Percentiles rank a stretch among this genome's conserved stretches.
Conservation (phyloP, 2,329 filamentous ascomycete species). For the Xylaria sp. region DNA sequence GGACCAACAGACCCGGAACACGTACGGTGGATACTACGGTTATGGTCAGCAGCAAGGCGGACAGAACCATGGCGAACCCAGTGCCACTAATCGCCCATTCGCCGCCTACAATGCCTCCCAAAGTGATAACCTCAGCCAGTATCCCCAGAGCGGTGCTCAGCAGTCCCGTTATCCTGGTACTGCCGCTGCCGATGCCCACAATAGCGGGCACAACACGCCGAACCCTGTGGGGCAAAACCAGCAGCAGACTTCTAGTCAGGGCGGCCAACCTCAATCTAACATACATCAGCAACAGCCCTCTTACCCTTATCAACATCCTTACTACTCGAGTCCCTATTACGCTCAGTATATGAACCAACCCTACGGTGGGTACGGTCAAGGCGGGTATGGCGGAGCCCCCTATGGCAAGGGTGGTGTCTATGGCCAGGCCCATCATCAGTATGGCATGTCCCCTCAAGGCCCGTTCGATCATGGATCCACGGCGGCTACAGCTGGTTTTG, state of each 20-base stretch:
- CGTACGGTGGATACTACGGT: slow-evolving; percentile 81
- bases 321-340: slow-evolving; percentile 72
- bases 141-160: slow-evolving; percentile 79
- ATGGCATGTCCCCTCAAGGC: slow-evolving; percentile 66
- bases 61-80: slow-evolving; percentile 78
- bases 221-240: slow-evolving; percentile 75
- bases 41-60: slow-evolving; percentile 65
- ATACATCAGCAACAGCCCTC: slow-evolving; percentile 50
- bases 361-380: slow-evolving; percentile 63
- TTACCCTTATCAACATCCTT: slow-evolving; percentile 53
- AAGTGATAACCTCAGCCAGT: slow-evolving; percentile 73
- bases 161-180: slow-evolving; percentile 69
- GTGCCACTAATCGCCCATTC: slow-evolving; percentile 79
- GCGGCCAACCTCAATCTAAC: slow-evolving; percentile 53
- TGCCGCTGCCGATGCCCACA: slow-evolving; percentile 75
- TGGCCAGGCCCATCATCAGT: slow-evolving; percentile 63
- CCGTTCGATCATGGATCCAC: slow-evolving; percentile 68
- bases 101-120: slow-evolving; percentile 77
- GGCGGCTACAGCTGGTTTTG: slow-evolving; percentile 62
- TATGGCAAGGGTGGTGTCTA: slow-evolving; percentile 68
- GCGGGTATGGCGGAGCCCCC: slow-evolving; percentile 60
- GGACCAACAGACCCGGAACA: slow-evolving; percentile 78
- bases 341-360: slow-evolving; percentile 66
- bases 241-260: slow-evolving; percentile 53
- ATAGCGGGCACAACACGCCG: slow-evolving; percentile 90